These are phyloP conservation scores for Solanum neorickii DNA, from an alignment of 257 asterid species.

Conservation along the genomic window DNA sequence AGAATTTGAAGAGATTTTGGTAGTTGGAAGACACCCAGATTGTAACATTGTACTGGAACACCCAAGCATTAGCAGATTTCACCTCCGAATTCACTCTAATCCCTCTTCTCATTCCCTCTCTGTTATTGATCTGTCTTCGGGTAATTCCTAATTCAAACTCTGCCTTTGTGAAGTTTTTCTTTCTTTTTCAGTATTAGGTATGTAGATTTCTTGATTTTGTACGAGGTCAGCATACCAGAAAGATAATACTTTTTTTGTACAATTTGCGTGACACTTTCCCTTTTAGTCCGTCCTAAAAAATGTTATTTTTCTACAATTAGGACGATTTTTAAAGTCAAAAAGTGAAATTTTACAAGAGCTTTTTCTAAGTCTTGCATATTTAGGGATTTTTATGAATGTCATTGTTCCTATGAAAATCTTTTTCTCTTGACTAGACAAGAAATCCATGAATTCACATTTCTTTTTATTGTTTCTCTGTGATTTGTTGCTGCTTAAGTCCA, in stretches of 20 bases:
- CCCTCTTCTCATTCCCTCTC: slow-evolving; percentile 43
- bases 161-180: background rate
- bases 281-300: no score
- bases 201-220: background rate
- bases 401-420: background rate
- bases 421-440: background rate
- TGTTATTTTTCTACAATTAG: no score
- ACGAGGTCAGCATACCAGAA: background rate
- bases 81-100: slow-evolving; percentile 58
- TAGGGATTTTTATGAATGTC: background rate
- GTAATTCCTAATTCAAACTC: slow-evolving; percentile 8
- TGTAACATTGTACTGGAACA: slow-evolving; percentile 75
- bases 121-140: slow-evolving; percentile 59
- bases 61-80: slow-evolving; percentile 91
- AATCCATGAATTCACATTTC: background rate
- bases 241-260: background rate
- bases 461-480: background rate
- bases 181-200: background rate
- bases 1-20: slow-evolving; percentile 38
- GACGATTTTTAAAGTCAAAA: background rate
- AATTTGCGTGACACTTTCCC: no score
- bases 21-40: slow-evolving; percentile 82
- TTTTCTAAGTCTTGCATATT: background rate
- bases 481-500: slow-evolving; percentile 32
- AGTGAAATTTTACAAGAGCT: background rate